These are phyloP conservation scores for Monilinia fructigena DNA, from an alignment of 2,329 filamentous ascomycete species.

Conservation along the genomic window DNA sequence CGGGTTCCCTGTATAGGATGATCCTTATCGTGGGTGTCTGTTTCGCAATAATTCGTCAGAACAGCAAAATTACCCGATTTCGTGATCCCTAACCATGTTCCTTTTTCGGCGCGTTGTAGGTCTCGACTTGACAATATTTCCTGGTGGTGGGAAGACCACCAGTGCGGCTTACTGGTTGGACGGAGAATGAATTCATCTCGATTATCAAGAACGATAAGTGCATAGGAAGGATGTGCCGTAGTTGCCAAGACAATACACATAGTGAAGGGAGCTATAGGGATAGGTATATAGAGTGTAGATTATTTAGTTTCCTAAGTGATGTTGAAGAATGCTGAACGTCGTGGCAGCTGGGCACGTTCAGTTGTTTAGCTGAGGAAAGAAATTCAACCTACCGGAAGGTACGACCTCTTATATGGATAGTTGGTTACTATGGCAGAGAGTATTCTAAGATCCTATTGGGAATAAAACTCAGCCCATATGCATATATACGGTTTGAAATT, in stretches of 20 bases:
- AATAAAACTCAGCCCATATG: too few relatives aligned
- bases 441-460: background rate
- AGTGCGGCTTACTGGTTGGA: conserved; percentile 62
- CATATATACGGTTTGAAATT: too few relatives aligned
- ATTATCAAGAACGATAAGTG: conserved; percentile 74
- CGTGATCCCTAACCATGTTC: conserved; percentile 66
- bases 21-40: conserved; percentile 47
- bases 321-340: conserved; percentile 16
- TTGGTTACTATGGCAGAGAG: too few relatives aligned
- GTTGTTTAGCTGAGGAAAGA: conserved; percentile 4
- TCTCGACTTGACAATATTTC: conserved; percentile 59
- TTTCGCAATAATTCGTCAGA: conserved; percentile 66
- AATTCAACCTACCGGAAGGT: background rate
- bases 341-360: conserved; percentile 6
- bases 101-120: conserved; percentile 59
- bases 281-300: background rate
- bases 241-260: conserved; percentile 81
- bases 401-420: too few relatives aligned
- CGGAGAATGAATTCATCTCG: conserved; percentile 70
- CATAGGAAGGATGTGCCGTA: conserved; percentile 72
- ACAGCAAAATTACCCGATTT: conserved; percentile 60
- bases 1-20: conserved; percentile 55
- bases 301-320: background rate
- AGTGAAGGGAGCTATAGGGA: conserved; percentile 21
- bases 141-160: conserved; percentile 49